Base-by-base conservation (phyloP, 2,329 filamentous ascomycete species). In the Fusarium sp. region DNA sequence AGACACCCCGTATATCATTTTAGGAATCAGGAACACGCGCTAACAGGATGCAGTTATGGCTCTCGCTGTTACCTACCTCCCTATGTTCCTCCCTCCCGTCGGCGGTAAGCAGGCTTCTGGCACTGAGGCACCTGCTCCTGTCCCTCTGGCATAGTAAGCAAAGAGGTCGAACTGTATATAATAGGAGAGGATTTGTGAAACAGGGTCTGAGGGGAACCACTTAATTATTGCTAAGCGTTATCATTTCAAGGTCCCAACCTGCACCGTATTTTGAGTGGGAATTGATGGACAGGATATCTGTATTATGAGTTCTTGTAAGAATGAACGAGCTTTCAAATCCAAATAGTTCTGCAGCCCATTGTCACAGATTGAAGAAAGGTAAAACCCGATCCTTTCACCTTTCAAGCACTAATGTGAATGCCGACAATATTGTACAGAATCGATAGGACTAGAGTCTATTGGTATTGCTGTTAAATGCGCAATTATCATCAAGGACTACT, bases 11-110 rank as follows among this genome's bases (percentile, higher is more conserved):
- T 52, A 27, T 23, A 41, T 26, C 37, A 14, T 18, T 52, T 30
- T 17, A 17, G 26, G 48, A 52, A 41, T 27, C 4, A 38, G 30
- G 15, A 48, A n/a, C 32, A 18, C 6, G 18, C 40, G 40, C 75
- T 78, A 30, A 52, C 37, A 20, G 10, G 13, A 53, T 14, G 66
- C 67, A 91, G 89, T 89, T 65, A 87, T 91, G 86, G 86, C 89
- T 41, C 84, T 92, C 52, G 82, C 78, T 66, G 83, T 87, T 35
- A 85, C 83, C 55, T 87, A 87, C 69, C 80, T 87, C 57, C 85
- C 84, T 26, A 78, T 87, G 54, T 87, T 87, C 78, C 76, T 87
- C 56, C 85, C 84, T 5, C 84, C 83, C 13, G 71, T 77, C 18
- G 58, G 78, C 70, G 76, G 74, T 46, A 60, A 62, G 26, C 58